A percentile compares a stretch with the other conserved stretches of the same genome.
phyloP scores from a whole-genome alignment of 495 filamentous ascomycete species.

The Sphaerosporella brunnea region DNA sequence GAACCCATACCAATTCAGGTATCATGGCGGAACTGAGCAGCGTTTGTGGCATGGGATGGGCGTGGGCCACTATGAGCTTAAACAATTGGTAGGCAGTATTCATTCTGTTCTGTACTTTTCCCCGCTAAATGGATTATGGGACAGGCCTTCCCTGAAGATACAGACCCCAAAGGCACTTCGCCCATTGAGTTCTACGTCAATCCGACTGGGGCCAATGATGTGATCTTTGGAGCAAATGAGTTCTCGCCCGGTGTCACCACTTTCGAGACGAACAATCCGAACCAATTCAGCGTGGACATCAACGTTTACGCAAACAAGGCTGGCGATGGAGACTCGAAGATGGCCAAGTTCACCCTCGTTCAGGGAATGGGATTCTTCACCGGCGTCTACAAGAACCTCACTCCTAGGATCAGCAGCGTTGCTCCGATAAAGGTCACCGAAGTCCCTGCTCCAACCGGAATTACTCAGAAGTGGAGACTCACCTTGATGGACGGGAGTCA shows the following conservation, averaged over 20 bases:
- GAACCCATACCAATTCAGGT: too few species aligned
- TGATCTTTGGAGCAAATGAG: conserved; percentile 63
- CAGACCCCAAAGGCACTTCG: too few species aligned
- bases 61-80: too few species aligned
- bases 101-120: too few species aligned
- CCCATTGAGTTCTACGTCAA: conserved; percentile 56
- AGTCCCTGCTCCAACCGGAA: conserved; percentile 36
- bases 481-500: conserved; percentile 49
- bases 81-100: too few species aligned
- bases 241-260: conserved; percentile 38
- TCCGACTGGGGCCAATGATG: conserved; percentile 63
- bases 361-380: conserved; percentile 86
- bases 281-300: conserved; percentile 47
- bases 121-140: too few species aligned
- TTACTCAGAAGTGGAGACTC: conserved; percentile 63
- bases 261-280: conserved; percentile 49
- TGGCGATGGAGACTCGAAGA: conserved; percentile 12
- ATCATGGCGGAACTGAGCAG: too few species aligned
- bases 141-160: too few species aligned
- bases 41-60: too few species aligned
- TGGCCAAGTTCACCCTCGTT: conserved; percentile 61
- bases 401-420: conserved; percentile 54
- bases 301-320: conserved; percentile 33
- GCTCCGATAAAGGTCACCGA: conserved; percentile 51
- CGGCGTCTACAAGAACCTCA: conserved; percentile 49